Evolutionary conservation across 768 basidiomycete species (phyloP), one percentile per base, ranked within the genome.

Genomic region (Cyclocybe aegerita): DNA sequence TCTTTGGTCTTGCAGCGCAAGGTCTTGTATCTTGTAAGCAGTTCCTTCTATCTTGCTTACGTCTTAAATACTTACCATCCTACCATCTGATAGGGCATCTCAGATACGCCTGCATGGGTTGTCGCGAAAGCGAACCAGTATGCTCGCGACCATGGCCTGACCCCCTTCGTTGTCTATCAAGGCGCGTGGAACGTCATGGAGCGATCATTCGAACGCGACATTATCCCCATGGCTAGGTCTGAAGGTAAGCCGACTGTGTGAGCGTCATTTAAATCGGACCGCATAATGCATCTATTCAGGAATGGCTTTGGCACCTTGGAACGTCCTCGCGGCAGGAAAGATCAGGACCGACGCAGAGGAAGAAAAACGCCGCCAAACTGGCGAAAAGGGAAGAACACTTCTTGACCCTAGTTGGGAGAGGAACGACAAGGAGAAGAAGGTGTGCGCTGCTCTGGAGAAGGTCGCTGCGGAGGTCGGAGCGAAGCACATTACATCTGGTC

Each of bases 111-210:
- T 1, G 78, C 77, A 0, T 79, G 77, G 76, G 53, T 78, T 3
- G 77, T 77, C 8, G 48, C 72, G 3, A 61, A 67, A 46, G 74
- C 74, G 2, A 80, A 81, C 60, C 70, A 74, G 48, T 81, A 77
- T 48, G 78, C 79, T 12, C 61, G 72, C 1, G 65, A 69, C 43
- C 72, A 79, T 36, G 77, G 68, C 0, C 63, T 75, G 49, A 72
- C 74, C 1, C 80, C 75, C 3, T 83, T 82, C 58, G 65, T 66
- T 30, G 66, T 82, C 23, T 82, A 81, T 60, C 80, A 77, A 61
- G 79, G 76, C 5, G 46, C 44, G 6, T 76, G 72, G 74, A 72
- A 66, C 52, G 61, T 73, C 16, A 60, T 73, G 52, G 53, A 67
- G 6, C 70, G 80, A 35, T 73, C 74, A 31, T 65, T 80, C 39